phyloP scores from a whole-genome alignment of 129 eudicot species.

The Saposhnikovia divaricata region DNA sequence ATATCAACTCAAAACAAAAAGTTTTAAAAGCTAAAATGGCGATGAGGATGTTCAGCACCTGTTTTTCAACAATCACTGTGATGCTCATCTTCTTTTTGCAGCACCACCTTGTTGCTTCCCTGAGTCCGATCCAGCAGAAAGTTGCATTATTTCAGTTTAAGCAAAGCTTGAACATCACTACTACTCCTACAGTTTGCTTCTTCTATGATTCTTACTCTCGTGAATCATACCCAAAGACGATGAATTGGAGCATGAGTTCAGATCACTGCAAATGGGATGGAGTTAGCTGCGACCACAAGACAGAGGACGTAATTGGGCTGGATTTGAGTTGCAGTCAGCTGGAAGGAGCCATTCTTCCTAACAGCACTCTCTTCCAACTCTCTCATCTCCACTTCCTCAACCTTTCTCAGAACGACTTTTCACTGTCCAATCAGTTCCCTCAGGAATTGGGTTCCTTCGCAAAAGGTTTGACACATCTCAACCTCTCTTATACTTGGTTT shows the following conservation, averaged over 20 bases:
- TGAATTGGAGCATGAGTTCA: not conserved
- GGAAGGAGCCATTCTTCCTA: conserved; percentile 6
- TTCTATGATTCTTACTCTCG: too few relatives aligned
- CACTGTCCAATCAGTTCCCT: not conserved
- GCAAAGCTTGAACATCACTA: not conserved
- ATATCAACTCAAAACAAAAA: too few relatives aligned
- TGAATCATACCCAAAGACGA: not conserved
- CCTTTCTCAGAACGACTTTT: conserved; percentile 9
- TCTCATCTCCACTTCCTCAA: conserved; percentile 15
- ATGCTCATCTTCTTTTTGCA: not conserved
- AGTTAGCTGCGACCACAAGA: conserved; percentile 4
- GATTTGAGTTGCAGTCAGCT: conserved; percentile 14
- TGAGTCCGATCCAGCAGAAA: not conserved
- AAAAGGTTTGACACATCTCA: conserved; percentile 19
- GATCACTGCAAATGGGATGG: conserved; percentile 17
- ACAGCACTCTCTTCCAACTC: conserved; percentile 12
- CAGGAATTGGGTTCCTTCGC: conserved; percentile 7
- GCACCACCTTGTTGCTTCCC: not conserved
- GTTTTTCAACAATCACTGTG: not conserved
- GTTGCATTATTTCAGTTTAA: not conserved
- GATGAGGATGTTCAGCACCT: too few relatives aligned
- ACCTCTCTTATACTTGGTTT: conserved; percentile 5
- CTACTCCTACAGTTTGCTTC: too few relatives aligned
- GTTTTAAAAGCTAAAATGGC: too few relatives aligned
- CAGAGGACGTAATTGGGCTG: conserved; percentile 13